These are phyloP conservation scores for Thymus quinquecostatus DNA, from an alignment of 257 asterid species.

Conservation along the genomic window DNA sequence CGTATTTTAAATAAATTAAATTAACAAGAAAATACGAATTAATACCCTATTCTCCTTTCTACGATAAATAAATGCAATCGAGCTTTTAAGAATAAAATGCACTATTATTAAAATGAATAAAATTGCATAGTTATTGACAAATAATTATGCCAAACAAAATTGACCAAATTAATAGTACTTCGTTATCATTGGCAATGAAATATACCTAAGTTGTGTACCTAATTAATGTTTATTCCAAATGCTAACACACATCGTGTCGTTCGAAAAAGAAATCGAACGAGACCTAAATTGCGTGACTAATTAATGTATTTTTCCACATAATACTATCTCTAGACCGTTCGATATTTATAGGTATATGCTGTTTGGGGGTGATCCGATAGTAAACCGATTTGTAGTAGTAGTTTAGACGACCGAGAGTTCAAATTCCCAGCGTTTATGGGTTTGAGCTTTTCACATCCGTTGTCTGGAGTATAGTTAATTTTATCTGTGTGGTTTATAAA, in stretches of 20 bases:
- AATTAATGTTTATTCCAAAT: conserved; percentile 37
- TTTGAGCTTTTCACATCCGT: too few species aligned
- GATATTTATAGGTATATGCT: too few species aligned
- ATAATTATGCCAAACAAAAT: conserved; percentile 43
- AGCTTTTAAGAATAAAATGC: too few species aligned
- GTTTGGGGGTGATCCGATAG: background rate
- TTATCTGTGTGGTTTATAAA: too few species aligned
- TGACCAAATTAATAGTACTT: conserved; percentile 27
- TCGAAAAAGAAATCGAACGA: background rate
- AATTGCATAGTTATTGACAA: conserved; percentile 14
- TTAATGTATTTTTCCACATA: conserved; percentile 1
- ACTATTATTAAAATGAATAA: too few species aligned
- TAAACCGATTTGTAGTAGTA: background rate
- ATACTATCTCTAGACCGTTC: too few species aligned
- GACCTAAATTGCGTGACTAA: conserved; percentile 25
- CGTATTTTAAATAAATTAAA: background rate
- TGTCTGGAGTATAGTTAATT: too few species aligned
- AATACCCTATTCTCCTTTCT: too few species aligned
- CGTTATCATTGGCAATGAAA: conserved; percentile 27
- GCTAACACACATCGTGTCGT: background rate
- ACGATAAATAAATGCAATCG: too few species aligned
- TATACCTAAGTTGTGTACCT: conserved; percentile 44
- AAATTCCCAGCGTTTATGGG: background rate
- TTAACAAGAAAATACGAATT: too few species aligned
- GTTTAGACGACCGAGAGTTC: background rate